phyloP scores from a whole-genome alignment of 2,329 filamentous ascomycete genomes.

The Aspergillus sp. region DNA sequence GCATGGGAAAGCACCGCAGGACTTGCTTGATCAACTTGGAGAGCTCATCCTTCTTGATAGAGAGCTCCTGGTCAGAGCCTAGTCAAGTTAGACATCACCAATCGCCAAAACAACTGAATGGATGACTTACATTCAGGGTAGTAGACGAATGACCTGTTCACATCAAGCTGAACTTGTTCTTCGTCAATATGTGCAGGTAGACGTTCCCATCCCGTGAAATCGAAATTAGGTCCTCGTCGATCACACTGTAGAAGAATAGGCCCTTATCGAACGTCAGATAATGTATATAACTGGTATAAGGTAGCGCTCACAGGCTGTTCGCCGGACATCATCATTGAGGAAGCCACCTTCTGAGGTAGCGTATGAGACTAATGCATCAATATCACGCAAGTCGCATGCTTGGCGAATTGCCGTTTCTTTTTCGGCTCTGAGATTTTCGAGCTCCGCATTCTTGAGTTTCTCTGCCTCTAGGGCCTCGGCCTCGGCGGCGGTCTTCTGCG shows the following conservation, averaged over 20 bases:
- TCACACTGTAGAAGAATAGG: constrained; percentile 52
- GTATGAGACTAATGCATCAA: constrained; percentile 58
- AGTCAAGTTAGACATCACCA: constrained; percentile 2
- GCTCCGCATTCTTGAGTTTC: constrained; percentile 6
- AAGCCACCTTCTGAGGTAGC: constrained; percentile 69
- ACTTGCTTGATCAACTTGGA: constrained; percentile 78
- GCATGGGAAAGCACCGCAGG: constrained; percentile 75
- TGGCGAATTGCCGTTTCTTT: constrained; percentile 56
- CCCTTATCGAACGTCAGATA: constrained; percentile 40
- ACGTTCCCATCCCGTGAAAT: constrained; percentile 55
- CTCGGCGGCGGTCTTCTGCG: not conserved
- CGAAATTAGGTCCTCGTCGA: constrained; percentile 13
- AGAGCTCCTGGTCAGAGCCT: constrained; percentile 71
- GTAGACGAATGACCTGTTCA: constrained; percentile 95
- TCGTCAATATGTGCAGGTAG: constrained; percentile 82
- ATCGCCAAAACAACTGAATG: not conserved
- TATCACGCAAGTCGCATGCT: constrained; percentile 62
- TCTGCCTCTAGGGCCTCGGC: constrained; percentile 3
- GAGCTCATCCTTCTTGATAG: constrained; percentile 71
- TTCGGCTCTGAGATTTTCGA: constrained; percentile 16
- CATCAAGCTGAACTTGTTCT: constrained; percentile 86
- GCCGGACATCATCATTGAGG: constrained; percentile 67
- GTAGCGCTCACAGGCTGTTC: constrained; percentile 70
- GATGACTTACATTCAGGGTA: constrained; percentile 73
- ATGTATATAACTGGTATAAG: not conserved